Percentiles rank a stretch among this genome's conserved stretches.
Conservation (phyloP, 2,329 filamentous ascomycete species). For the Emergomyces orientalis region DNA sequence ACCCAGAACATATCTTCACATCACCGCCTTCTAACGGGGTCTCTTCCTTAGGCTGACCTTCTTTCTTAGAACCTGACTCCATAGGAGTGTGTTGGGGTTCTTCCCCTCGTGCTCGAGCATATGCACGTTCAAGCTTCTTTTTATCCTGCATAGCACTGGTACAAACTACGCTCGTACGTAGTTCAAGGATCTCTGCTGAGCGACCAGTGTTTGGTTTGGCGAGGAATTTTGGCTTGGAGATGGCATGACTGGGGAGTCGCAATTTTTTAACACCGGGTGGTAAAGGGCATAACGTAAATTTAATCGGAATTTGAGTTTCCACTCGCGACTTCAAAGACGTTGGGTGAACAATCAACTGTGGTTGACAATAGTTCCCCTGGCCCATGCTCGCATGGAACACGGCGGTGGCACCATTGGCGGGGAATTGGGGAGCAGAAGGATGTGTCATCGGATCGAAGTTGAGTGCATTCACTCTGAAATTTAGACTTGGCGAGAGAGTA, state of each 20-base stretch:
- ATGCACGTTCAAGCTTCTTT: slow-evolving; percentile 56
- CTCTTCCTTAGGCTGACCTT: slow-evolving; percentile 54
- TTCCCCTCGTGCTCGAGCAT: slow-evolving; percentile 47
- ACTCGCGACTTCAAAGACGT: slow-evolving; percentile 78
- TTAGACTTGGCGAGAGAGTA: slow-evolving; percentile 31
- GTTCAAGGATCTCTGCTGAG: slow-evolving; percentile 64
- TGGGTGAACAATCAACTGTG: slow-evolving; percentile 51
- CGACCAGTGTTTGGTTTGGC: slow-evolving; percentile 60
- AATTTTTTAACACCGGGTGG: slow-evolving; percentile 68
- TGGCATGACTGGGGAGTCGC: slow-evolving; percentile 79
- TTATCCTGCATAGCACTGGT: slow-evolving; percentile 80
- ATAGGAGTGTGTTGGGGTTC: slow-evolving; percentile 30
- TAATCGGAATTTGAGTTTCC: slow-evolving; percentile 90
- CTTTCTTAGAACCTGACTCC: slow-evolving; percentile 35
- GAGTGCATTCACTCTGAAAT: slow-evolving; percentile 25
- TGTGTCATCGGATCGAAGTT: slow-evolving; percentile 26
- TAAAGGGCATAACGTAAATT: slow-evolving; percentile 65
- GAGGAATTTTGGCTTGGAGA: slow-evolving; percentile 87
- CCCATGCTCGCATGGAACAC: slow-evolving; percentile 22
- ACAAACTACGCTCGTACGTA: slow-evolving; percentile 76
- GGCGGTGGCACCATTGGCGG: slow-evolving; percentile 21
- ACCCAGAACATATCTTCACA: slow-evolving; percentile 83
- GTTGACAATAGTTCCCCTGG: slow-evolving; percentile 28
- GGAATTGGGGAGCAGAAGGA: slow-evolving; percentile 11
- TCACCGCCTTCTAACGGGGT: slow-evolving; percentile 84